These are phyloP conservation scores for Podaxis sp. DNA, from an alignment of 768 basidiomycete genomes.

Conservation along the genomic window DNA sequence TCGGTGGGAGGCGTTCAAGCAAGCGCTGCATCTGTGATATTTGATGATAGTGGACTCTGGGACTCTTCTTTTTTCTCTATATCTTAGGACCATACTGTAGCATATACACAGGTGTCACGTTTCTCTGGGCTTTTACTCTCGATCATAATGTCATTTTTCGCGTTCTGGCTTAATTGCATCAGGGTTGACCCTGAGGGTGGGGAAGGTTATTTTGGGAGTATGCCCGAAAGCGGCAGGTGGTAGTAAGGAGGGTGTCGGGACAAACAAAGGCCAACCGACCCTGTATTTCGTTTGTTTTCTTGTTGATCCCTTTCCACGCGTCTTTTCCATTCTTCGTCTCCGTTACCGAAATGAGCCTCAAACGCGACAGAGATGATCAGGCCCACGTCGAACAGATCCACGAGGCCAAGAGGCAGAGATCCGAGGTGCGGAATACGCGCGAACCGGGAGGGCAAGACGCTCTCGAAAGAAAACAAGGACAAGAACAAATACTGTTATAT, in stretches of 20 bases:
- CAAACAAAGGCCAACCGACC: slow-evolving; percentile 11
- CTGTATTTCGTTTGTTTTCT: neutral
- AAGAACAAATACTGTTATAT: slow-evolving; percentile 1
- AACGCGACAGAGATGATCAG: neutral
- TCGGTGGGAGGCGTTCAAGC: slow-evolving; percentile 8
- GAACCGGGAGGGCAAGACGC: neutral
- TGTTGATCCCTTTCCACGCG: slow-evolving; percentile 6
- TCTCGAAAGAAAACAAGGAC: neutral
- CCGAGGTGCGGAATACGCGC: neutral
- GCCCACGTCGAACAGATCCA: neutral
- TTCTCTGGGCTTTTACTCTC: neutral
- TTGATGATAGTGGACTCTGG: neutral
- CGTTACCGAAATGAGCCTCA: slow-evolving; percentile 2
- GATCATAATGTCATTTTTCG: neutral
- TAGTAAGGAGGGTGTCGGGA: neutral
- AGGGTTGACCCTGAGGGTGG: neutral
- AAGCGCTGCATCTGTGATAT: neutral
- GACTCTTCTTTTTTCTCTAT: neutral
- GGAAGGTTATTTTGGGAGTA: neutral
- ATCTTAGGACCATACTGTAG: neutral
- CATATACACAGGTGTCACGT: neutral
- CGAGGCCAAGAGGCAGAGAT: neutral
- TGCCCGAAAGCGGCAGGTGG: neutral
- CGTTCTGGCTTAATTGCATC: neutral
- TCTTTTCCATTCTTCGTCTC: neutral